phyloP scores from a whole-genome alignment of 1,139 yeast genomes.

The Suhomyces wounanorum region DNA sequence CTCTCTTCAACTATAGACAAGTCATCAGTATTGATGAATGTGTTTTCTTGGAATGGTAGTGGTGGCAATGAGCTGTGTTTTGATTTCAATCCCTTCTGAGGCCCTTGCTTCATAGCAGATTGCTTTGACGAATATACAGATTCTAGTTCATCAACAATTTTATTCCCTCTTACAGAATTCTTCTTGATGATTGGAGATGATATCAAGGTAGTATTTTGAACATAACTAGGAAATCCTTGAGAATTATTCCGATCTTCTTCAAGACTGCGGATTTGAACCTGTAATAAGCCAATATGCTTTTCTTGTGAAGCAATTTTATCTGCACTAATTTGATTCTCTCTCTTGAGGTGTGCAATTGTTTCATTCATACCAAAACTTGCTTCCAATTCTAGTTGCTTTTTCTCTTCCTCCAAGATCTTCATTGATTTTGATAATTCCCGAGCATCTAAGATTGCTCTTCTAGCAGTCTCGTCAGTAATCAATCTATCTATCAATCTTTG shows the following conservation, averaged over 20 bases:
- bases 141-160: slow-evolving; percentile 23
- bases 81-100: not conserved
- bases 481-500: slow-evolving; percentile 39
- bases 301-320: slow-evolving; percentile 31
- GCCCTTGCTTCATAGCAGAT: slow-evolving; percentile 1
- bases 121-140: slow-evolving; percentile 18
- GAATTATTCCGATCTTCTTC: slow-evolving; percentile 20
- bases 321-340: slow-evolving; percentile 21
- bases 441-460: slow-evolving; percentile 36
- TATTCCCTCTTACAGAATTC: slow-evolving; percentile 5
- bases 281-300: slow-evolving; percentile 29
- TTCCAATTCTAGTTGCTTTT: slow-evolving; percentile 25
- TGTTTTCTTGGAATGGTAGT: slow-evolving; percentile 2
- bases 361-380: slow-evolving; percentile 25
- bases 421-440: slow-evolving; percentile 27
- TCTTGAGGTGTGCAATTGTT: slow-evolving; percentile 21
- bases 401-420: slow-evolving; percentile 27
- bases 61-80: slow-evolving; percentile 9
- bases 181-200: slow-evolving; percentile 1
- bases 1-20: slow-evolving; percentile 18
- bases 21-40: slow-evolving; percentile 17
- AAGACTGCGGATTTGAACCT: slow-evolving; percentile 23
- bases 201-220: not conserved
- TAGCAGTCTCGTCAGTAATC: slow-evolving; percentile 37
- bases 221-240: not conserved